phyloP scores from a whole-genome alignment of 2,329 filamentous ascomycete species.

The Ascomycota sp. region DNA sequence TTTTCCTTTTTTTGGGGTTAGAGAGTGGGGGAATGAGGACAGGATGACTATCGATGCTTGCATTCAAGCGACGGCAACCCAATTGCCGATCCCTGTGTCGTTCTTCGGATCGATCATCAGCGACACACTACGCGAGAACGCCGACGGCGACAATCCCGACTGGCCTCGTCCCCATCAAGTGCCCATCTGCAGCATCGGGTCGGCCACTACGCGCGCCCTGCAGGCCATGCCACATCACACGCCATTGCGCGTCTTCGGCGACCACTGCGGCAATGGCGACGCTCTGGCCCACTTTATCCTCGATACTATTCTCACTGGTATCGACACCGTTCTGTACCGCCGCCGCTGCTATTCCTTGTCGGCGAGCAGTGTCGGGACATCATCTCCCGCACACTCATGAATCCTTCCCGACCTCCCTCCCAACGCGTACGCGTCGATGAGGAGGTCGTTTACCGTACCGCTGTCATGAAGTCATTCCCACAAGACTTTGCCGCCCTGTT shows the following conservation, averaged over 20 bases:
- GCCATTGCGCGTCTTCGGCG: conserved; percentile 47
- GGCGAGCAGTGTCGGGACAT: conserved; percentile 80
- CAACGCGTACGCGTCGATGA: conserved; percentile 51
- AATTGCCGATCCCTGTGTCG: too few species aligned
- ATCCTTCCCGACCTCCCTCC: conserved; percentile 23
- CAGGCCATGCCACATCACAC: conserved; percentile 28
- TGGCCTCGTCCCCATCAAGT: conserved; percentile 37
- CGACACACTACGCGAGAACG: conserved; percentile 9
- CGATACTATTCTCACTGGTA: conserved; percentile 44
- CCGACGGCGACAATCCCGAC: conserved; percentile 1
- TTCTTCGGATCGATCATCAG: too few species aligned
- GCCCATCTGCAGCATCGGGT: conserved; percentile 58
- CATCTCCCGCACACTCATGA: conserved; percentile 64
- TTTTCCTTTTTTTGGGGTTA: too few species aligned
- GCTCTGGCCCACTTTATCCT: conserved; percentile 61
- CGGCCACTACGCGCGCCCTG: conserved; percentile 60
- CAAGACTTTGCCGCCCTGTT: conserved; percentile 38
- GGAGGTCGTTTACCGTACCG: conserved; percentile 70
- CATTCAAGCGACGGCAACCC: too few species aligned
- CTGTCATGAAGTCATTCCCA: conserved; percentile 61
- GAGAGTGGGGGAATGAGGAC: too few species aligned
- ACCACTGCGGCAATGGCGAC: conserved; percentile 71
- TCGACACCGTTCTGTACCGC: conserved; percentile 21
- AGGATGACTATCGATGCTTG: too few species aligned
- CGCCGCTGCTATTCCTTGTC: conserved; percentile 64